Percentiles rank a stretch among this genome's conserved stretches.
Evolutionary conservation across 257 asterid genomes (phyloP).

Genomic region (Solanum paucissectum): DNA sequence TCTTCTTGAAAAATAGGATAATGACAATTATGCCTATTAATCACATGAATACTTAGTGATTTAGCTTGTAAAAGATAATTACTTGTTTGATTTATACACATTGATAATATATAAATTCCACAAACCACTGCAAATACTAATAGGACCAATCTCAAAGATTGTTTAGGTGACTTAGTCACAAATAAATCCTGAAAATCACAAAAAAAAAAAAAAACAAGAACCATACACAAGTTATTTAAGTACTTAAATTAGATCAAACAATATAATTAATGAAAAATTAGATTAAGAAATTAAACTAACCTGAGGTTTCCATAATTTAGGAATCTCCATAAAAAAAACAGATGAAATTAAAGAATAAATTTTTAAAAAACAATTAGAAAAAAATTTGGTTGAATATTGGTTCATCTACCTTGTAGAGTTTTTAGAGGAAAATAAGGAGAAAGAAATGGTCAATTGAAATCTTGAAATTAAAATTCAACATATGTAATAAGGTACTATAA

Average conservation of each 20-base stretch:
- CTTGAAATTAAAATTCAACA: background rate
- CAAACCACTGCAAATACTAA: constrained; percentile 31
- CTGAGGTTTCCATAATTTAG: constrained; percentile 30
- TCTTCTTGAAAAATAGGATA: constrained; percentile 10
- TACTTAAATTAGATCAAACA: background rate
- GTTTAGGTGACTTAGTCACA: constrained; percentile 30
- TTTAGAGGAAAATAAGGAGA: constrained; percentile 35
- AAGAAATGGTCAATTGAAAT: constrained; percentile 32
- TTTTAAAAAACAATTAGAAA: background rate
- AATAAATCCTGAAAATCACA: constrained; percentile 27
- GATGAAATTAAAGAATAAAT: background rate
- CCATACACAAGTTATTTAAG: background rate
- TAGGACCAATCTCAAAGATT: constrained; percentile 38
- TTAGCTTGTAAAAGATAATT: constrained; percentile 13
- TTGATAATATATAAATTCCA: constrained; percentile 47
- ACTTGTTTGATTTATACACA: constrained; percentile 31
- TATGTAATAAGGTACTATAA: background rate
- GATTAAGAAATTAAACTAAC: constrained; percentile 12
- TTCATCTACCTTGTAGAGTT: background rate
- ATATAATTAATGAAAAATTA: background rate
- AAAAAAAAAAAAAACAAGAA: background rate
- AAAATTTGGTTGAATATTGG: background rate
- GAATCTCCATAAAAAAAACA: constrained; percentile 29
- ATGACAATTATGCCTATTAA: constrained; percentile 26
- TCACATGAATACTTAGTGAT: constrained; percentile 11